Conservation (phyloP, 345 rosid species). For the Melaleuca alternifolia region DNA sequence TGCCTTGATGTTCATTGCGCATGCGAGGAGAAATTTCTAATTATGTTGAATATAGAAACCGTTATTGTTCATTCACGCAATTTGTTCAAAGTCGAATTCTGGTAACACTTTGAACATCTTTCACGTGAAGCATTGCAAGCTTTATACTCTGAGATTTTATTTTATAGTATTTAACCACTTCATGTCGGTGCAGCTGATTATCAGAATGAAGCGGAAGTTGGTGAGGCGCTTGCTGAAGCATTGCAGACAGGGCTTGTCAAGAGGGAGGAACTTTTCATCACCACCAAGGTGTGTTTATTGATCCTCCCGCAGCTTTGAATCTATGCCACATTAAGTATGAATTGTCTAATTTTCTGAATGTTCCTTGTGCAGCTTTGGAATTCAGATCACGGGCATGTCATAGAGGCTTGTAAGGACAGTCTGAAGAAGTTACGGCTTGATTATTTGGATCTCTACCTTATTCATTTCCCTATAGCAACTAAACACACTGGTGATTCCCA, state of each 20-base stretch:
- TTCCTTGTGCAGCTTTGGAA: constrained; percentile 65
- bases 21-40: not conserved
- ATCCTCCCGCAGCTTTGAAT: not conserved
- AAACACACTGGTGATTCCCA: constrained; percentile 55
- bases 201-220: constrained; percentile 67
- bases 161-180: not conserved
- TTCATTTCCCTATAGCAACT: constrained; percentile 83
- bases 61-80: not conserved
- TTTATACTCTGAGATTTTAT: not conserved
- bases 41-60: not conserved
- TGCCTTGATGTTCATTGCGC: not conserved
- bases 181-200: constrained; percentile 51
- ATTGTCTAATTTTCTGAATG: not conserved
- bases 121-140: not conserved
- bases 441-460: constrained; percentile 77
- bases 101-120: not conserved
- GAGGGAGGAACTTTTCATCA: constrained; percentile 79
- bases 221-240: constrained; percentile 64
- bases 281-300: constrained; percentile 53
- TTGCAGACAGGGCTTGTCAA: constrained; percentile 49
- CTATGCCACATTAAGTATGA: not conserved
- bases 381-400: constrained; percentile 86
- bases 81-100: not conserved
- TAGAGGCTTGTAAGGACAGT: constrained; percentile 83
- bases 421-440: constrained; percentile 81